Base-by-base conservation (phyloP, 306 rosid genomes). In the Quercus berberidifolia region DNA sequence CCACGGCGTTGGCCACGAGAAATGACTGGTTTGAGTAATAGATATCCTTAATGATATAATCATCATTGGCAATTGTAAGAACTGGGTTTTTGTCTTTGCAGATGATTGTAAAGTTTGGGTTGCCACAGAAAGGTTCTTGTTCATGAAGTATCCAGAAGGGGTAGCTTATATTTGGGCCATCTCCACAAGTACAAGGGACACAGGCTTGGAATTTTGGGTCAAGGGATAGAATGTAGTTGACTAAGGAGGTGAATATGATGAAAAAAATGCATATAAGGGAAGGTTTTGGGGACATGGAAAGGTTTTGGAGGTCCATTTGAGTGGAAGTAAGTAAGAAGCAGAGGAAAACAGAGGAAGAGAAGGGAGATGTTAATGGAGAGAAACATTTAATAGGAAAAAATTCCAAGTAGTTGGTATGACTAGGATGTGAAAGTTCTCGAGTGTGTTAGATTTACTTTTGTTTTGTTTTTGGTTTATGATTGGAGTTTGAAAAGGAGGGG, bases 91-190 rank as follows among this genome's bases (percentile, higher is more conserved):
- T 78, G 25, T 84, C 19, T 1, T 20, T 69, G 85, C 95, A 90
- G 73, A 73, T 59, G 52, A 93, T 73, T 71, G 74, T 78, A 84
- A 91, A 93, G 72, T 79, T 74, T 5, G 87, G 89, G 60, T 72
- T 30, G 71, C 93, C 97, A 78, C 93, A 87, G 71, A 78, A 90
- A 55, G 87, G n/a, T 15, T 71, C 78, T 11, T 90, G 89, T 17
- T 78, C 77, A 67, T 74, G 49, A 71, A 86, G 75, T 80, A 89
- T 83, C 97, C 95, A 83, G 49, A 93, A 91, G 8, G 97, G 97
- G 69, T 87, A 93, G 76, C 85, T 87, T 21, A 90, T 85, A 17
- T 41, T 35, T 2, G 87, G 90, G 9, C 93, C 93, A 73, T 58
- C 74, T 52, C 90, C 91, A 76, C 93, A 90, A 12, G 85, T 84